Base-by-base conservation (phyloP, 305 asterid genomes). In the Fraxinus platypoda region DNA sequence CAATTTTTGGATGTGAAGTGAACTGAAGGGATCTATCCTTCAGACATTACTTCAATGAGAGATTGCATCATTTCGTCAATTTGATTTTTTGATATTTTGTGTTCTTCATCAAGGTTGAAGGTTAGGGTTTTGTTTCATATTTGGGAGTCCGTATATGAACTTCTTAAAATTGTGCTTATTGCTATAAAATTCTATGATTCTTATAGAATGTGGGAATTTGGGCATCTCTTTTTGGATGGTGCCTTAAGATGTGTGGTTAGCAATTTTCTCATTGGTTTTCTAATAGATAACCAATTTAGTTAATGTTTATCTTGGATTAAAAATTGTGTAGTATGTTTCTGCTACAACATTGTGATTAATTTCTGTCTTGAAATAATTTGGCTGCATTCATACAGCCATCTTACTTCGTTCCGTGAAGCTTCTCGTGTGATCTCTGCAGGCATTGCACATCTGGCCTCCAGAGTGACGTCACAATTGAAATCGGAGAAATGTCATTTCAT, bases 401-500 rank as follows among this genome's bases (percentile, higher is more conserved):
- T 74, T 34, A 9, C 49, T 34, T 41, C 34, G 3, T 73, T 62
- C 74, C 3, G 9, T 34, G 11, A 57, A 28, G 1, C 6, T 80
- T 79, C 21, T 33, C n/a, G 6, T 77, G 57, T 82, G 76, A 19
- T 78, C 1, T 78, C 68, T 79, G 78, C 86, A 95, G 97, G 97
- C 89, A 87, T 68, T 91, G 96, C 88, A 83, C 88, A 17, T 90
- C 97, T 17, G 98, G 99, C 37, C 97, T 95, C 79, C 92, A 89
- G 6, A 95, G 98, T 81, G 98, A 95, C 80, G 85, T 94, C 80
- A 87, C 93, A 0, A 85, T 95, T 72, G 97, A 94, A 83, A 89
- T 95, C 31, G 97, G 94, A 62, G 97, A 95, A 84, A 92, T 91
- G 95, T 88, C 91, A 17, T 95, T 95, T 87, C 92, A 93, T 90